Conservation (phyloP, 495 filamentous ascomycete genomes). For the Tetracladium setigerum region DNA sequence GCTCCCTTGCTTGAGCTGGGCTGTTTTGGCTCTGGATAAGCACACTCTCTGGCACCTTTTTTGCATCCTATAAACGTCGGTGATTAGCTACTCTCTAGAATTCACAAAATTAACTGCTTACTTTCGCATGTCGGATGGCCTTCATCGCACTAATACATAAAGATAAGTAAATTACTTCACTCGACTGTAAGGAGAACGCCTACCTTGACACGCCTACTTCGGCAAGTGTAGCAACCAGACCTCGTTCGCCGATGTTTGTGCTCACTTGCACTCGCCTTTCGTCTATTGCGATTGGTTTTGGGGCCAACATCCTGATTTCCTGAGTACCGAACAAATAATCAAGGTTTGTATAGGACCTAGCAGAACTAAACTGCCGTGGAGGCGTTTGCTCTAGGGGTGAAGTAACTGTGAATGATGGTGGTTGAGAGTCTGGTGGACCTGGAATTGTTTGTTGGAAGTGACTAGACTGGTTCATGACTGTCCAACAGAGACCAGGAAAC, state of each 20-base stretch:
- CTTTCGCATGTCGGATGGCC: conserved; percentile 79
- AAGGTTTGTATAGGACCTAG: conserved; percentile 18
- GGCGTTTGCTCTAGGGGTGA: neutral
- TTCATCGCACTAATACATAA: conserved; percentile 65
- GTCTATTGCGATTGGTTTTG: conserved; percentile 46
- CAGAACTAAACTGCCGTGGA: conserved; percentile 14
- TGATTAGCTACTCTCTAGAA: neutral
- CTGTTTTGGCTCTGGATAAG: conserved; percentile 64
- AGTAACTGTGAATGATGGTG: neutral
- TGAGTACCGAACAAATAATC: conserved; percentile 18
- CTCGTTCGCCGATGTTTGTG: conserved; percentile 90
- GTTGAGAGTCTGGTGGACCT: neutral
- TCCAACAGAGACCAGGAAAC: neutral
- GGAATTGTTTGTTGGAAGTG: neutral
- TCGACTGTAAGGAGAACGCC: neutral
- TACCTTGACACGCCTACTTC: conserved; percentile 85
- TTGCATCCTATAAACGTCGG: conserved; percentile 54
- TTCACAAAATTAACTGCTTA: conserved; percentile 30
- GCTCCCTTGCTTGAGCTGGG: conserved; percentile 36
- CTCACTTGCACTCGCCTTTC: conserved; percentile 56
- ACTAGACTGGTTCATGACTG: neutral
- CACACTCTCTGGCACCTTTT: conserved; percentile 78
- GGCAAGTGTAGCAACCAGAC: conserved; percentile 92
- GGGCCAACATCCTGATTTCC: conserved; percentile 25
- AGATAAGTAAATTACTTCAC: conserved; percentile 5